These are phyloP conservation scores for Blumeriella jaapii DNA, from an alignment of 2,329 filamentous ascomycete species.

Conservation along the genomic window DNA sequence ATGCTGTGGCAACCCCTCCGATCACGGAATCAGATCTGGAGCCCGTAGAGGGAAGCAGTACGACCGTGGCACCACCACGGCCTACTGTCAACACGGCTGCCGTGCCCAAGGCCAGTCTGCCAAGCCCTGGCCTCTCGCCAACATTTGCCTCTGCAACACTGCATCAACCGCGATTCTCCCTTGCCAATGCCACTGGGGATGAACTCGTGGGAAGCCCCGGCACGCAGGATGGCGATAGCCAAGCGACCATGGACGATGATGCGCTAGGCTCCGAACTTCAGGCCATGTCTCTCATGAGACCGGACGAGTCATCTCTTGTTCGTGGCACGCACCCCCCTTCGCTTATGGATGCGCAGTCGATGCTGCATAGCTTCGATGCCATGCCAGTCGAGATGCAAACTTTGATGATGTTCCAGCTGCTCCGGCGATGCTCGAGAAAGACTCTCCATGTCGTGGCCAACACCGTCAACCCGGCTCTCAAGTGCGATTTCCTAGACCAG, in stretches of 20 bases:
- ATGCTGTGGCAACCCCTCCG: constrained; percentile 60
- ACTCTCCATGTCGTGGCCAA: constrained; percentile 83
- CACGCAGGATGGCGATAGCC: constrained; percentile 22
- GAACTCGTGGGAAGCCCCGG: constrained; percentile 28
- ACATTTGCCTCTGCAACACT: constrained; percentile 62
- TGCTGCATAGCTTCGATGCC: constrained; percentile 82
- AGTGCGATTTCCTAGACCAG: constrained; percentile 81
- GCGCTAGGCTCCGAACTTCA: constrained; percentile 30
- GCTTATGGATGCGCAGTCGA: constrained; percentile 68
- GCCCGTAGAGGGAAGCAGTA: constrained; percentile 41
- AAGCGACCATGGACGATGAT: constrained; percentile 19
- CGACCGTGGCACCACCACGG: constrained; percentile 36
- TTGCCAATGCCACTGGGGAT: constrained; percentile 33
- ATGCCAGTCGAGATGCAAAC: constrained; percentile 88
- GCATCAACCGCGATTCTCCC: constrained; percentile 26
- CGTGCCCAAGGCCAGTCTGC: constrained; percentile 80
- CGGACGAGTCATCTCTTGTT: constrained; percentile 22
- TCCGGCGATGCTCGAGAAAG: constrained; percentile 76
- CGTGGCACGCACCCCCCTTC: constrained; percentile 21
- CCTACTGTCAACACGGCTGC: constrained; percentile 55
- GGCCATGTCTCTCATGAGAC: constrained; percentile 24
- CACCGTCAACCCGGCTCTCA: constrained; percentile 84
- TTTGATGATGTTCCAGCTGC: constrained; percentile 92
- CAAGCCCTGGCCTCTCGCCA: constrained; percentile 88
- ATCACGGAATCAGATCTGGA: constrained; percentile 63